Conservation (phyloP, 2,329 filamentous ascomycete genomes). For the Xylaria sp. region DNA sequence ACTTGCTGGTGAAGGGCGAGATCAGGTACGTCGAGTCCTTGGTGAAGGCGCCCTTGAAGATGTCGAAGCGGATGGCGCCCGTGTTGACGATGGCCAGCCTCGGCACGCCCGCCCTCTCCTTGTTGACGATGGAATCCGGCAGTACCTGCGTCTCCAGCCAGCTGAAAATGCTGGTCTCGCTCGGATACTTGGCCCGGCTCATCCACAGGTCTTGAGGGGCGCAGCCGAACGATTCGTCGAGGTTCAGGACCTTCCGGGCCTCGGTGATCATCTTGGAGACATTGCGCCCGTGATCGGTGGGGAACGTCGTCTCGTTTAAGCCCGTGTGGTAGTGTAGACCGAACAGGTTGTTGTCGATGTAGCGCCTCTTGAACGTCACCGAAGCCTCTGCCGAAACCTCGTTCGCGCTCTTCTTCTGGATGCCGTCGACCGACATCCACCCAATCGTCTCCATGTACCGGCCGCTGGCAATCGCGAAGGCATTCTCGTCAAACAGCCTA, state of each 20-base stretch:
- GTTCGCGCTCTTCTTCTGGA: conserved; percentile 42
- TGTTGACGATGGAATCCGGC: conserved; percentile 64
- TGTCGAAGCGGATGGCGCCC: conserved; percentile 90
- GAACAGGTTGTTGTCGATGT: conserved; percentile 92
- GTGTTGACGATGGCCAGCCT: conserved; percentile 82
- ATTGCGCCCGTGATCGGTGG: conserved; percentile 72
- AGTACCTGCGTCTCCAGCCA: conserved; percentile 79
- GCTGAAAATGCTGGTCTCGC: conserved; percentile 74
- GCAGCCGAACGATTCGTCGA: conserved; percentile 81
- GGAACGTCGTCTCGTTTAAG: conserved; percentile 71
- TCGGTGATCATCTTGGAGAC: conserved; percentile 70
- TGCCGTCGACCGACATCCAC: conserved; percentile 82
- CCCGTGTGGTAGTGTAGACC: conserved; percentile 82
- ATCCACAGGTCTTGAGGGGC: conserved; percentile 82
- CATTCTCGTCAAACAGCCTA: conserved; percentile 73
- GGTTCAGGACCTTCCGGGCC: conserved; percentile 69
- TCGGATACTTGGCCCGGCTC: conserved; percentile 73
- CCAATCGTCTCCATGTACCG: conserved; percentile 95
- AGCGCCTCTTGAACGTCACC: conserved; percentile 72
- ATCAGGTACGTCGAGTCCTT: conserved; percentile 83
- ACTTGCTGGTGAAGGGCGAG: conserved; percentile 82
- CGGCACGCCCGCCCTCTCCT: conserved; percentile 61
- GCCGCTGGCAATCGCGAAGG: conserved; percentile 82
- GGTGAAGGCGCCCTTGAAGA: conserved; percentile 91
- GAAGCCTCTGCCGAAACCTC: conserved; percentile 38